Base-by-base conservation (phyloP, 768 basidiomycete species). In the Hygrocybe punicea region DNA sequence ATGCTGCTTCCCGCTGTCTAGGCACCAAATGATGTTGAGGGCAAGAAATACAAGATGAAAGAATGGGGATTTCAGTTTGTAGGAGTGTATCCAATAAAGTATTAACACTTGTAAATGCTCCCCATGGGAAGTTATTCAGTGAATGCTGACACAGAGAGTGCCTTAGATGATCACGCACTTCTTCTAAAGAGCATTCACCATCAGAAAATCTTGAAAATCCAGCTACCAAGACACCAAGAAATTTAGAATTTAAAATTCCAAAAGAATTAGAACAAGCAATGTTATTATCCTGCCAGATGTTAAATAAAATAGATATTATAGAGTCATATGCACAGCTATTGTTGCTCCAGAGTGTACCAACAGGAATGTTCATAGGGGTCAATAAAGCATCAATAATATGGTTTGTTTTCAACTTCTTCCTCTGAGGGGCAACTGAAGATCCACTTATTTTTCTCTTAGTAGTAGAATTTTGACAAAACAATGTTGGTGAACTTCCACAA, bases 241-340 rank as follows among this genome's bases (percentile, higher is more conserved):
- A 40, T 46, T 53, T 42, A 35, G 16, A 24, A 36, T 33, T 58
- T 33, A 37, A 23, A 46, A 24, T 39, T 40, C 9, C 36, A 29
- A 40, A 50, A 11, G 14, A n/a, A 13, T 3, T 33, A 16, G 45
- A 23, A 5, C 36, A 39, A 14, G 14, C 16, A 7, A 36, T 34
- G 34, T 19, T 14, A 35, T 49, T 34, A 24, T 51, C 35, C 39
- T 42, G 19, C 53, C 53, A 58, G 16, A 55, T 39, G 16, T 37
- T 36, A 50, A 45, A 29, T 9, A 58, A 36, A 23, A 55, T 45
- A 35, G 36, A 54, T 25, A 58, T 53, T 16, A 58, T 51, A 33
- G 51, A 13, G 52, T 58, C 57, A 53, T 58, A 58, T 33, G 57
- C 57, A 46, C 57, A 58, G 25, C 57, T 58, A n/a, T 56, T 56